Base-by-base conservation (phyloP, 352 stramenopile species). In the Phytophthora citrophthora region DNA sequence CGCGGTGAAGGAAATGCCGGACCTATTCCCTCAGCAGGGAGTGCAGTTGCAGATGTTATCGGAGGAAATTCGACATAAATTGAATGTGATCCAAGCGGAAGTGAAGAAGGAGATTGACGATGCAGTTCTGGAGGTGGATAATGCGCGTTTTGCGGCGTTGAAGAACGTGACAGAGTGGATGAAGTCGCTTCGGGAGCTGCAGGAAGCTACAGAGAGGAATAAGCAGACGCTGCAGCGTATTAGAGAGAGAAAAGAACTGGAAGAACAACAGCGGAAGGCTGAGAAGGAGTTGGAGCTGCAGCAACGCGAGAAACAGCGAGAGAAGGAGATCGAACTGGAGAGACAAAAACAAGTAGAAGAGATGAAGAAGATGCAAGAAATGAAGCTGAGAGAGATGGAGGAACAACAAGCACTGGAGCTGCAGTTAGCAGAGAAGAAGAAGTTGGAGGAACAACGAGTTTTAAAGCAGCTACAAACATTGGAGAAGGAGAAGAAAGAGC, bases 1-100 rank as follows among this genome's bases (percentile, higher is more conserved):
- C 2, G 49, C 38, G 4, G 66, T 61, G 20, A 46, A 41, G 23
- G 32, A 68, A 10, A 51, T 72, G 48, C 26, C 51, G 4, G 60
- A 62, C 0, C 41, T 80, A 16, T 77, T 75, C n/a, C 36, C 32
- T 4, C n/a, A 59, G 15, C 68, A 77, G 34, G 46, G 65, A 26
- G 44, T 49, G 4, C 64, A 80, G 53, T 39, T 66, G 39, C 4
- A 61, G 53, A 39, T 68, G 48, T 54, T 70, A 15, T 13, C 52
- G 32, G 5, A 63, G 26, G 68, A 77, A 36, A 77, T 64, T 43
- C 26, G 53, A 2, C 32, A 47, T 9, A 55, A 68, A 18, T 44
- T 80, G 64, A 8, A 23, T 16, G 12, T 13, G 0, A 24, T 67
- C 15, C 45, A 55, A 4, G 47, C 54, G n/a, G 57, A 61, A 27